These are phyloP conservation scores for Colletotrichum abscissum DNA, from an alignment of 2,329 filamentous ascomycete genomes.

Conservation along the genomic window DNA sequence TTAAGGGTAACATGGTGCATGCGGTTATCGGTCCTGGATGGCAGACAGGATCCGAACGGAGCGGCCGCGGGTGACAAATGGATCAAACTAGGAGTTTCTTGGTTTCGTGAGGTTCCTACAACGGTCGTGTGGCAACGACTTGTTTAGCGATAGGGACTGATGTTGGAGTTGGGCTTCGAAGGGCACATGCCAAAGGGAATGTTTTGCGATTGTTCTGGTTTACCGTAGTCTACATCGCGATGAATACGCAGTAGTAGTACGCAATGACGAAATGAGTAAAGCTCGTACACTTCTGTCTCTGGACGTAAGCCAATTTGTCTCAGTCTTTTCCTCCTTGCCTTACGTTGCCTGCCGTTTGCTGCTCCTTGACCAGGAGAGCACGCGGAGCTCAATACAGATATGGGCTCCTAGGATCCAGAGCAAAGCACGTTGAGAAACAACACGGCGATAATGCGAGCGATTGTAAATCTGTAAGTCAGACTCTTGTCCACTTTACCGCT, in stretches of 20 bases:
- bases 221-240: not conserved
- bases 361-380: not conserved
- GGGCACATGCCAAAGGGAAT: slow-evolving; percentile 11
- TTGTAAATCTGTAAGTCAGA: no score
- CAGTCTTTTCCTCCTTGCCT: no score
- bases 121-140: slow-evolving; percentile 14
- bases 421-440: no score
- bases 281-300: not conserved
- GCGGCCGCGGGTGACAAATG: not conserved
- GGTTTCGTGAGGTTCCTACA: not conserved
- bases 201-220: not conserved
- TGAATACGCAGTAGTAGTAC: slow-evolving; percentile 28
- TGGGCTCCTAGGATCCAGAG: no score
- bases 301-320: not conserved
- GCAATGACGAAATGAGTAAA: slow-evolving; percentile 27
- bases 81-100: slow-evolving; percentile 18
- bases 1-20: not conserved
- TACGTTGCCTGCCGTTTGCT: not conserved
- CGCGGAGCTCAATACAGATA: no score
- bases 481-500: no score
- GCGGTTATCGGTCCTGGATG: slow-evolving; percentile 20
- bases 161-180: slow-evolving; percentile 25
- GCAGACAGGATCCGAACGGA: slow-evolving; percentile 26
- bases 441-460: no score
- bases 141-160: not conserved